These are phyloP conservation scores for Endothia cerciana DNA, from an alignment of 2,329 filamentous ascomycete genomes.

Conservation along the genomic window DNA sequence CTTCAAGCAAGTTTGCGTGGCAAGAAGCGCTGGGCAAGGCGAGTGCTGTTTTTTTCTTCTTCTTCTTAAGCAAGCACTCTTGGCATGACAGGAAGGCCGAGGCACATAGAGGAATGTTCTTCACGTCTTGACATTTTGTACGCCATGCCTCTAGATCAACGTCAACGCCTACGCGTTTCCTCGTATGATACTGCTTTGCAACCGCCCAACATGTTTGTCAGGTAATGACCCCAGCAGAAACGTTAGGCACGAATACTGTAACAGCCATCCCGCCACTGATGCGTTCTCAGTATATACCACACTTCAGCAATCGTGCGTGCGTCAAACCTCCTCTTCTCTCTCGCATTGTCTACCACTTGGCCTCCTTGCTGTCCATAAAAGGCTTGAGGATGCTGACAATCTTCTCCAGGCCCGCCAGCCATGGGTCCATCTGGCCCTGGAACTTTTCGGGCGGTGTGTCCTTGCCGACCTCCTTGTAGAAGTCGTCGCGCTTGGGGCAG, in stretches of 20 bases:
- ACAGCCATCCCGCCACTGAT: not conserved
- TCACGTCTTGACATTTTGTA: not conserved
- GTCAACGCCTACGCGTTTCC: constrained; percentile 11
- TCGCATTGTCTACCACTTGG: constrained; percentile 56
- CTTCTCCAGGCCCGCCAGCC: constrained; percentile 78
- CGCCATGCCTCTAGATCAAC: constrained; percentile 4
- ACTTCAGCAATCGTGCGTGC: not conserved
- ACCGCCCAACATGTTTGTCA: not conserved
- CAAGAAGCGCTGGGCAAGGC: not conserved
- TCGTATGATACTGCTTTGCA: not conserved
- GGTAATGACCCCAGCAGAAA: not conserved
- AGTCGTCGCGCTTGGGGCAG: constrained; percentile 90
- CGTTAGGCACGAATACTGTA: not conserved
- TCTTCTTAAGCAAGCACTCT: too few relatives aligned
- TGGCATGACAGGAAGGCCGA: not conserved
- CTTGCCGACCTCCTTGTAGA: constrained; percentile 83
- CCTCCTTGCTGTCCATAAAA: constrained; percentile 59
- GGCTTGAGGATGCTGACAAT: constrained; percentile 74
- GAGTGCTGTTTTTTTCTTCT: too few relatives aligned
- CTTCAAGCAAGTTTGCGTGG: too few relatives aligned
- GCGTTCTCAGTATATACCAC: not conserved
- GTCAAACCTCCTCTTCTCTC: not conserved
- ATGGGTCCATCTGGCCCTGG: constrained; percentile 64
- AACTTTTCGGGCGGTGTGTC: constrained; percentile 63
- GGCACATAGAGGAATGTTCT: not conserved